Conservation (phyloP, 75 land plant species). For the Picea glauca region DNA sequence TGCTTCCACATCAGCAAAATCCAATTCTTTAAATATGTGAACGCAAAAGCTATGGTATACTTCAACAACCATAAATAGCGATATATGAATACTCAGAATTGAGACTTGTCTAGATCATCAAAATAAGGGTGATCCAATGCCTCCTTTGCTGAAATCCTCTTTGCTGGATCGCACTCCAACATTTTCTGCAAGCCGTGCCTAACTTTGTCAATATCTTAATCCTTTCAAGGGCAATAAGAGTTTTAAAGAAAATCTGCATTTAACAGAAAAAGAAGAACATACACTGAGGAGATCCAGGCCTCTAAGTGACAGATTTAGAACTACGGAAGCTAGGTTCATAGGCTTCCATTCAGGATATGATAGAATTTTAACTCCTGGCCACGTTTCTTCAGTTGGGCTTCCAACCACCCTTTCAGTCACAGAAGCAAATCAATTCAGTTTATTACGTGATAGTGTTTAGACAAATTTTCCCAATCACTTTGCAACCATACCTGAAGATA, state of each 20-base stretch:
- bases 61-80: too few species aligned
- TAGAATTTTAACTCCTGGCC: conserved; percentile 84
- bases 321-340: conserved; percentile 54
- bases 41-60: background rate
- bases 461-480: too few species aligned
- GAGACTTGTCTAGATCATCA: conserved; percentile 62
- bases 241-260: background rate
- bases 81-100: conserved; percentile 24
- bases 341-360: conserved; percentile 88
- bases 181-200: conserved; percentile 33
- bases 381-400: conserved; percentile 77
- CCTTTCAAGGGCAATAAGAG: background rate
- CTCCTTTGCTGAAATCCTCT: conserved; percentile 63
- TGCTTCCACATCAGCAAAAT: background rate
- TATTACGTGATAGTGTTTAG: too few species aligned
- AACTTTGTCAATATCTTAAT: background rate
- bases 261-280: background rate
- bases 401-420: conserved; percentile 57
- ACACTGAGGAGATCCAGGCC: conserved; percentile 56
- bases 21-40: background rate
- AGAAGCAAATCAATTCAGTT: too few species aligned
- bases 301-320: conserved; percentile 54
- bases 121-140: conserved; percentile 75
- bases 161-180: conserved; percentile 57
- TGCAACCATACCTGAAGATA: conserved; percentile 51